Percentiles rank a stretch among this genome's conserved stretches.
Conservation (phyloP, 257 asterid genomes). For the Mitragyna speciosa region DNA sequence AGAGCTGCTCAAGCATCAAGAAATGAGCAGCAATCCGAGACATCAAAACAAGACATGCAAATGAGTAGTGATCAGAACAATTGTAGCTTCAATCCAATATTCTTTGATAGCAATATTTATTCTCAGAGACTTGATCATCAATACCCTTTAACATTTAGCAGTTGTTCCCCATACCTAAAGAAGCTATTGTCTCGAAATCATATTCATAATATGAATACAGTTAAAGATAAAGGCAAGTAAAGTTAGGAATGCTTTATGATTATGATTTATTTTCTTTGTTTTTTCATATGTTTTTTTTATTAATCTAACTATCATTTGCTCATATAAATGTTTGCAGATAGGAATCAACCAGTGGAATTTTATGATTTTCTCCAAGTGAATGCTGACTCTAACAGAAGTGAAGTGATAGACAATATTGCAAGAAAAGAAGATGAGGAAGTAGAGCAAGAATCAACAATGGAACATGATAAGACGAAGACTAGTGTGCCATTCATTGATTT, state of each 20-base stretch:
- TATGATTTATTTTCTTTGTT: neutral
- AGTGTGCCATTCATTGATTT: constrained; percentile 16
- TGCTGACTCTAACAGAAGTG: constrained; percentile 66
- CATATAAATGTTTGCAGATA: constrained; percentile 38
- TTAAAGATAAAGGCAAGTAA: constrained; percentile 37
- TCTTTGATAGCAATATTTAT: constrained; percentile 23
- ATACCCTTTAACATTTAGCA: constrained; percentile 19
- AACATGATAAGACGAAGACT: neutral
- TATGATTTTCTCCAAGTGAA: constrained; percentile 73
- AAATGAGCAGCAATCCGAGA: constrained; percentile 19
- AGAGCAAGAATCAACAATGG: constrained; percentile 35
- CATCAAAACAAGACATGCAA: constrained; percentile 23
- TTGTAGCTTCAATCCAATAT: constrained; percentile 22
- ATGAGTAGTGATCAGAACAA: constrained; percentile 19
- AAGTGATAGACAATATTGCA: constrained; percentile 57
- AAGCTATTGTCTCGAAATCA: constrained; percentile 28
- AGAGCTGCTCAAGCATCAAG: constrained; percentile 25
- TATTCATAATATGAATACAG: constrained; percentile 20
- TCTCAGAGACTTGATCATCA: constrained; percentile 19
- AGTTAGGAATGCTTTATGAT: neutral
- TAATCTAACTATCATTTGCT: neutral
- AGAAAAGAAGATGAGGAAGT: constrained; percentile 52
- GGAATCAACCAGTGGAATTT: constrained; percentile 53
- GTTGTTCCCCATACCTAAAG: constrained; percentile 26
- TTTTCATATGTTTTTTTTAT: neutral